phyloP scores from a whole-genome alignment of 176 grass and related monocot species.

The Phragmites australis region DNA sequence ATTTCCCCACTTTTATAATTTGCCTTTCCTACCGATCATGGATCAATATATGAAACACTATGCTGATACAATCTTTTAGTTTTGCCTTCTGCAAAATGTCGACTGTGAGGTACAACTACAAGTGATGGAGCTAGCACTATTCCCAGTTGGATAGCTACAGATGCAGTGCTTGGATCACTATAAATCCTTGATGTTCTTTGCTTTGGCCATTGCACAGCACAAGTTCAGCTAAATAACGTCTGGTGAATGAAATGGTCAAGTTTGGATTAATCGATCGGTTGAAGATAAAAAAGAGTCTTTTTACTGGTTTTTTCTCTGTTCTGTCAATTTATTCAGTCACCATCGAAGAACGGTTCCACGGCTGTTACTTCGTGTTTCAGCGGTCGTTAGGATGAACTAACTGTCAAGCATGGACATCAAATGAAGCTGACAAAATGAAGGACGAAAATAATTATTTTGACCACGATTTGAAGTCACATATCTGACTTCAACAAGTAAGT shows the following conservation, averaged over 20 bases:
- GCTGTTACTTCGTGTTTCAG: neutral
- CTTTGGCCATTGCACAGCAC: neutral
- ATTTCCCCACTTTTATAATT: neutral
- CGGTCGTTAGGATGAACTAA: neutral
- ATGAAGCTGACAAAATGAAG: neutral
- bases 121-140: neutral
- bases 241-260: neutral
- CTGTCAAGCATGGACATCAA: neutral
- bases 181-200: neutral
- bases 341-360: constrained; percentile 7
- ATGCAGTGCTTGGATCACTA: constrained; percentile 17
- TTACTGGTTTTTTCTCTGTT: neutral
- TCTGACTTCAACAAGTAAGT: neutral
- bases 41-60: neutral
- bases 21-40: neutral
- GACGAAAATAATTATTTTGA: neutral
- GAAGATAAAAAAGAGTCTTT: neutral
- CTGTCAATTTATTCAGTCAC: constrained; percentile 10
- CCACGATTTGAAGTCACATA: neutral
- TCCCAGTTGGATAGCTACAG: neutral
- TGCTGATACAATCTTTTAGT: neutral
- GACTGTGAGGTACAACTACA: neutral
- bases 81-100: too few relatives aligned
- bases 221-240: neutral
- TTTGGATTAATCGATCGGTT: neutral